These are phyloP conservation scores for Dendrobium huoshanense DNA, from an alignment of 106 monocot species.

Conservation along the genomic window DNA sequence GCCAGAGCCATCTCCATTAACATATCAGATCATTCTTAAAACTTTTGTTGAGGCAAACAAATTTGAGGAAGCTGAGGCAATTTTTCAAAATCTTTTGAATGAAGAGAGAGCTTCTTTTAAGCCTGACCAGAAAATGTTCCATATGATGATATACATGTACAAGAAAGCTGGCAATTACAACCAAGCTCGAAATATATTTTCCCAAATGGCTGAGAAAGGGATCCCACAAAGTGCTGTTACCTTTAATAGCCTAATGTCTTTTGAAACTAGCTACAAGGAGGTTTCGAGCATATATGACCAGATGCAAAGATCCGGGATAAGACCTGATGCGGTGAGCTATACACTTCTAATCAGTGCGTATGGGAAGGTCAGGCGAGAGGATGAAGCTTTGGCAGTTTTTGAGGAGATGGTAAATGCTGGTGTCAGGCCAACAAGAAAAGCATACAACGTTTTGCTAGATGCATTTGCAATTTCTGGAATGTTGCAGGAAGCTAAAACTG, in stretches of 20 bases:
- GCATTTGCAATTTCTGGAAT: conserved; percentile 97
- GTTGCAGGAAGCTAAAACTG: conserved; percentile 82
- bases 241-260: conserved; percentile 97
- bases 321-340: conserved; percentile 97
- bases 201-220: conserved; percentile 69
- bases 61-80: conserved; percentile 62
- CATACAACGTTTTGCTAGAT: conserved; percentile 91
- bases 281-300: conserved; percentile 95
- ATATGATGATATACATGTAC: conserved; percentile 99
- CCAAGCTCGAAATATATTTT: conserved; percentile 77
- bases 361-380: conserved; percentile 94
- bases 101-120: conserved; percentile 67
- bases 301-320: conserved; percentile 89
- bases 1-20: conserved; percentile 83
- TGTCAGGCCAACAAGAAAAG: conserved; percentile 91
- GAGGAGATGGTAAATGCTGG: conserved; percentile 98
- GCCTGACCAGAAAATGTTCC: conserved; percentile 98
- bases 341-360: conserved; percentile 87
- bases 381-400: conserved; percentile 95
- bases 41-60: conserved; percentile 80
- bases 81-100: conserved; percentile 66
- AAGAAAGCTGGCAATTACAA: conserved; percentile 86
- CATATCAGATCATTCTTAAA: conserved; percentile 93
- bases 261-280: conserved; percentile 89
- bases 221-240: conserved; percentile 77